phyloP scores from a whole-genome alignment of 1,284 basidiomycete genomes.

The Cryptococcus jaspeensis region DNA sequence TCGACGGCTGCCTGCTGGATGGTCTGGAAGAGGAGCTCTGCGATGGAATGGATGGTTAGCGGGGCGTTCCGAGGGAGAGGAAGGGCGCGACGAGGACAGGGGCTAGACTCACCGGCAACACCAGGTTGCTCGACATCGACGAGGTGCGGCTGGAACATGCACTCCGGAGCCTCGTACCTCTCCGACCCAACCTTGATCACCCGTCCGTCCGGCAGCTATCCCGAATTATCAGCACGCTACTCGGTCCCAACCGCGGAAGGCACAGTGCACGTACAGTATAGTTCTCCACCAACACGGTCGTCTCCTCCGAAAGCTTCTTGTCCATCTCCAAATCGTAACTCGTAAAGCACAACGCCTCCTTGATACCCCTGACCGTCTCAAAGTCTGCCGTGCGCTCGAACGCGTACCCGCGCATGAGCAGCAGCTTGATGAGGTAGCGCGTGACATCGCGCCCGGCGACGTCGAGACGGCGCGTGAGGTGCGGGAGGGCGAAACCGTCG shows the following conservation, averaged over 20 bases:
- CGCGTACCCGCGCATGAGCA: slow-evolving; percentile 97
- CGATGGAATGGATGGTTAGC: slow-evolving; percentile 1
- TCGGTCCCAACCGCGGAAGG: neutral
- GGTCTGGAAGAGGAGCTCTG: slow-evolving; percentile 94
- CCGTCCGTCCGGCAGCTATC: slow-evolving; percentile 89
- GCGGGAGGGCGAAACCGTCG: slow-evolving; percentile 92
- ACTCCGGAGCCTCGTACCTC: slow-evolving; percentile 99
- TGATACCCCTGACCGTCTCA: slow-evolving; percentile 97
- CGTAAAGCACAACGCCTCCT: slow-evolving; percentile 97
- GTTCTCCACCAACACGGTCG: slow-evolving; percentile 91
- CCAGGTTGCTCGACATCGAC: slow-evolving; percentile 97
- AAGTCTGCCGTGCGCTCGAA: slow-evolving; percentile 99
- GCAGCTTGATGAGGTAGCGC: slow-evolving; percentile 95
- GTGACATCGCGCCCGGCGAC: slow-evolving; percentile 98
- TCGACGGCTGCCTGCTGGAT: slow-evolving; percentile 93
- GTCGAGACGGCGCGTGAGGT: slow-evolving; percentile 89
- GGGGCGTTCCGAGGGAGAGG: neutral
- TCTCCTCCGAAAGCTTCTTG: slow-evolving; percentile 91
- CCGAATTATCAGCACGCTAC: neutral
- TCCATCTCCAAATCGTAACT: slow-evolving; percentile 96
- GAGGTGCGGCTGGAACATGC: slow-evolving; percentile 99
- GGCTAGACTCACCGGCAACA: slow-evolving; percentile 69
- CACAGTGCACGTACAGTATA: slow-evolving; percentile 69
- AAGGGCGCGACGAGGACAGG: neutral
- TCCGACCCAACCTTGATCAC: slow-evolving; percentile 97